A percentile compares a stretch with the other conserved stretches of the same genome.
phyloP scores from a whole-genome alignment of 225 moss, liverwort and hornwort species.

The Straminergon stramineum region DNA sequence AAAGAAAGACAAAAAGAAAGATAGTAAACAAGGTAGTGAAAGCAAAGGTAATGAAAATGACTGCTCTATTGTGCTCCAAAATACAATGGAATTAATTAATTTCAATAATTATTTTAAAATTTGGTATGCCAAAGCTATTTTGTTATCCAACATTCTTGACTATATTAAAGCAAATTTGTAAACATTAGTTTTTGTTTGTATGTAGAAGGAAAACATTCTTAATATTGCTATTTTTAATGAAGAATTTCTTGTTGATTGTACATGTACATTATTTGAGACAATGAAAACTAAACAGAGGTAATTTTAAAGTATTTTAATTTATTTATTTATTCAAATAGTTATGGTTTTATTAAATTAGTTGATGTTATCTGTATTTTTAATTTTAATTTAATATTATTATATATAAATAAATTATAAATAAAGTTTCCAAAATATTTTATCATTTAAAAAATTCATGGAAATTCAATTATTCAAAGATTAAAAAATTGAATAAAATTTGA shows the following conservation, averaged over 20 bases:
- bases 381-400: neutral
- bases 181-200: neutral
- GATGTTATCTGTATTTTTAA: neutral
- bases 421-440: too few species aligned
- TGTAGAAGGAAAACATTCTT: neutral
- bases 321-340: accelerated
- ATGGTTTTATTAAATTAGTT: neutral
- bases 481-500: neutral
- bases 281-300: slow-evolving; percentile 2
- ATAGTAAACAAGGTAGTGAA: neutral
- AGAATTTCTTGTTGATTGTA: neutral
- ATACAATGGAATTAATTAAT: too few species aligned
- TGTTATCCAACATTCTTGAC: neutral
- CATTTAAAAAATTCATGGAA: neutral
- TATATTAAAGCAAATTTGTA: neutral
- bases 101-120: too few species aligned
- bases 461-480: too few species aligned
- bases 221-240: neutral
- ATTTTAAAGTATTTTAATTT: neutral
- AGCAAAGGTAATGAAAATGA: neutral
- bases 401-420: neutral
- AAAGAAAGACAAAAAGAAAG: neutral
- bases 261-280: neutral
- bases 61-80: neutral
- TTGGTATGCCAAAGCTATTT: neutral